Evolutionary conservation across 2,329 filamentous ascomycete genomes (phyloP).

Genomic region (Plenodomus tracheiphilus): DNA sequence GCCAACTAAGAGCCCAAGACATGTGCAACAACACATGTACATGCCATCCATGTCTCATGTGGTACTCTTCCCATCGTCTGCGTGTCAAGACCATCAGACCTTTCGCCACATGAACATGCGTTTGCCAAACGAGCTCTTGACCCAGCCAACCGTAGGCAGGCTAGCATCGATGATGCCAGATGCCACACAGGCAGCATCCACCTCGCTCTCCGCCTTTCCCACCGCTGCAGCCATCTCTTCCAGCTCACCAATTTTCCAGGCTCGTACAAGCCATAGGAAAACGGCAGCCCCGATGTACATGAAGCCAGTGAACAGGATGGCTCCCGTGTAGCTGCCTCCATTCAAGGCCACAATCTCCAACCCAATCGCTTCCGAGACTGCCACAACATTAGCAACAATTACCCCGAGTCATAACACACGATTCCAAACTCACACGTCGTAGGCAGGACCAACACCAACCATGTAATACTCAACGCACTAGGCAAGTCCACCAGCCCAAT

Average conservation of each 20-base stretch:
- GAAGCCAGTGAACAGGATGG: constrained; percentile 63
- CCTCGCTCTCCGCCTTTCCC: constrained; percentile 27
- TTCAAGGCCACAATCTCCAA: constrained; percentile 56
- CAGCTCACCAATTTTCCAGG: constrained; percentile 63
- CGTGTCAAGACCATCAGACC: constrained; percentile 17
- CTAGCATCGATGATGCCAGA: constrained; percentile 2
- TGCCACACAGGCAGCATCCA: constrained; percentile 27
- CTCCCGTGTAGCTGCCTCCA: constrained; percentile 58
- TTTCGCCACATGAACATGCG: constrained; percentile 36
- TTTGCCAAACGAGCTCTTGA: constrained; percentile 31
- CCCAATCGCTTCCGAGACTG: constrained; percentile 59
- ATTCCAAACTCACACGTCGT: constrained; percentile 58
- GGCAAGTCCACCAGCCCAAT: constrained; percentile 71
- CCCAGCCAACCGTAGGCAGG: constrained; percentile 8
- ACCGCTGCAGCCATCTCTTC: constrained; percentile 45
- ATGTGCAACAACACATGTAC: neutral
- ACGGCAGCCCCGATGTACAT: constrained; percentile 63
- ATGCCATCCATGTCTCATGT: constrained; percentile 1
- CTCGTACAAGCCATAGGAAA: constrained; percentile 58
- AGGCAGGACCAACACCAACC: constrained; percentile 72
- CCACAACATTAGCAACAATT: constrained; percentile 4
- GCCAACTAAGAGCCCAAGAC: no score
- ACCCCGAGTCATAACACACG: neutral
- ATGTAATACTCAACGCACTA: constrained; percentile 69
- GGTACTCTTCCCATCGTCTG: neutral